Evolutionary conservation across 2,329 filamentous ascomycete species (phyloP).

Genomic region (Fusarium buxicola): DNA sequence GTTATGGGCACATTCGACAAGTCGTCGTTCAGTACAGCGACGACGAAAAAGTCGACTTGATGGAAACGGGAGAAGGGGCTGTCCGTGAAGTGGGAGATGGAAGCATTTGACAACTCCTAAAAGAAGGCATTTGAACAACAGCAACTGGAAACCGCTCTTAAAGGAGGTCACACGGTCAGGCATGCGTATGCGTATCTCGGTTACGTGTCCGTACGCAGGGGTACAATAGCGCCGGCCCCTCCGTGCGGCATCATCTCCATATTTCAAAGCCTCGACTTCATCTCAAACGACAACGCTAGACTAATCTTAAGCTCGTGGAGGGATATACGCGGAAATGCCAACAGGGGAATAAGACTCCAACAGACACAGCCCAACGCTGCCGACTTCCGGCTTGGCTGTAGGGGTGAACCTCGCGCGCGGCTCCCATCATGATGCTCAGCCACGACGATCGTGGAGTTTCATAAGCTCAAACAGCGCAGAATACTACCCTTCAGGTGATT

Average conservation of each 20-base stretch:
- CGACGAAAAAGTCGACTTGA: too few relatives aligned
- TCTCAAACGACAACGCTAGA: background rate
- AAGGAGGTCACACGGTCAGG: too few relatives aligned
- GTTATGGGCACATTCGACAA: too few relatives aligned
- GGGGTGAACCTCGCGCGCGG: background rate
- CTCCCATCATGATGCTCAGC: background rate
- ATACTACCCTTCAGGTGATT: background rate
- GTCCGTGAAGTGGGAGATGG: too few relatives aligned
- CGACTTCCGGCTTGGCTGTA: slow-evolving; percentile 40
- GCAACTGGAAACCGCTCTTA: too few relatives aligned
- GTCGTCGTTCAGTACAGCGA: too few relatives aligned
- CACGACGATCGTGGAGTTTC: background rate
- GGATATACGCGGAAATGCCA: background rate
- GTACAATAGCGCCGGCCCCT: too few relatives aligned
- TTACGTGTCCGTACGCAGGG: too few relatives aligned
- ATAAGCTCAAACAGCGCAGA: background rate
- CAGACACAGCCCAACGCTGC: background rate
- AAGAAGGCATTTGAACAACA: too few relatives aligned
- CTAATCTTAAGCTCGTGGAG: background rate
- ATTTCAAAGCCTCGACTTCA: slow-evolving; percentile 5
- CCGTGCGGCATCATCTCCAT: background rate
- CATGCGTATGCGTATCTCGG: too few relatives aligned
- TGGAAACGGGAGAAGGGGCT: too few relatives aligned
- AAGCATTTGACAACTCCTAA: too few relatives aligned
- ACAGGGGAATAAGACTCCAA: background rate